phyloP scores from a whole-genome alignment of 345 rosid species.

The Salix koriyanagi region DNA sequence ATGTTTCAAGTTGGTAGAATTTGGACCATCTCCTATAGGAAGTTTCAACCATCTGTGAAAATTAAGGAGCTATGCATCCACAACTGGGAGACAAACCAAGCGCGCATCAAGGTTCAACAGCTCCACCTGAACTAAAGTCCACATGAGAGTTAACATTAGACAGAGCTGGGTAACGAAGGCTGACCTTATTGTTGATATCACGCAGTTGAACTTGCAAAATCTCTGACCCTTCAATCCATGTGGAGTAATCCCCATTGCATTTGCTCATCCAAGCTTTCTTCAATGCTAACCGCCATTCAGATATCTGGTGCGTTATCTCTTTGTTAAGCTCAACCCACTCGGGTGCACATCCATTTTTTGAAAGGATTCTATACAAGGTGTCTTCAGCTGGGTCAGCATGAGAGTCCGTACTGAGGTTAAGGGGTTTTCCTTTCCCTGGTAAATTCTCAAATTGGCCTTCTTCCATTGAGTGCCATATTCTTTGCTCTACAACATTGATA shows the following conservation, averaged over 20 bases:
- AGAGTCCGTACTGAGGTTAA: conserved; percentile 58
- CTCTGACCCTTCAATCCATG: conserved; percentile 50
- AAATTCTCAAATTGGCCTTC: conserved; percentile 93
- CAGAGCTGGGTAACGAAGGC: not conserved
- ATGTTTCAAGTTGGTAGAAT: too few relatives aligned
- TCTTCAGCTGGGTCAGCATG: conserved; percentile 90
- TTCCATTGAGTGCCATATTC: conserved; percentile 96
- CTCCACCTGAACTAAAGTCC: not conserved
- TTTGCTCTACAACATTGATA: conserved; percentile 73
- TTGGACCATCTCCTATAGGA: too few relatives aligned
- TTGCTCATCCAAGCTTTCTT: conserved; percentile 67
- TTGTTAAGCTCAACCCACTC: conserved; percentile 95
- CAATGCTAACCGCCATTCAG: conserved; percentile 63
- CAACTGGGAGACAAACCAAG: too few relatives aligned
- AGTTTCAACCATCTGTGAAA: too few relatives aligned
- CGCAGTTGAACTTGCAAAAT: conserved; percentile 50
- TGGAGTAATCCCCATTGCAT: conserved; percentile 39
- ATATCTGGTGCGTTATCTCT: conserved; percentile 54
- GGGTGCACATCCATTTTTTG: conserved; percentile 79
- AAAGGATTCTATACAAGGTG: conserved; percentile 73
- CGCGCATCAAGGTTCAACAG: not conserved
- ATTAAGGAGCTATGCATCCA: not conserved
- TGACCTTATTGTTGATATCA: conserved; percentile 69
- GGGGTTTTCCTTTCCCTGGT: conserved; percentile 89
- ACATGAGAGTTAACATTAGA: not conserved